These are phyloP conservation scores for Solanum clarkiae DNA, from an alignment of 257 asterid species.

Conservation along the genomic window DNA sequence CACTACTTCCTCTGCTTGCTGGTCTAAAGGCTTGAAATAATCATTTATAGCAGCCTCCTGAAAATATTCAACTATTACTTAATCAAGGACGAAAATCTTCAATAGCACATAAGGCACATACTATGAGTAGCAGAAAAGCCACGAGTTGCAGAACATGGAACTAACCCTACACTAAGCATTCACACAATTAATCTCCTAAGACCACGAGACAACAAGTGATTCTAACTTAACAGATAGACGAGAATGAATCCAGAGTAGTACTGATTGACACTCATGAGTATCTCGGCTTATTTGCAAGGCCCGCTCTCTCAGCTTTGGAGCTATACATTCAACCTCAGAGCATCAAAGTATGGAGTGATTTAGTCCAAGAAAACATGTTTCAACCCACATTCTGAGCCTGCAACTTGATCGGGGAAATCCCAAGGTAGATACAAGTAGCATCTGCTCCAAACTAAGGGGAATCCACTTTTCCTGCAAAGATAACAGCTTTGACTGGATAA, in stretches of 20 bases:
- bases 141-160: not conserved
- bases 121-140: not conserved
- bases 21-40: slow-evolving; percentile 75
- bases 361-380: not conserved
- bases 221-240: not conserved
- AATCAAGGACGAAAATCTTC: not conserved
- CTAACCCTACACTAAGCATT: not conserved
- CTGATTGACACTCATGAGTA: not conserved
- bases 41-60: slow-evolving; percentile 84
- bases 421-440: not conserved
- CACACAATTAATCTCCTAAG: not conserved
- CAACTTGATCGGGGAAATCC: not conserved
- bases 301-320: not conserved
- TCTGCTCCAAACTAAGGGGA: not conserved
- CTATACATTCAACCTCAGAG: not conserved
- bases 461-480: not conserved
- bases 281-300: not conserved
- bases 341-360: not conserved
- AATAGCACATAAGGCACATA: not conserved
- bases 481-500: not conserved
- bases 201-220: not conserved
- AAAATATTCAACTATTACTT: not conserved
- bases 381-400: not conserved
- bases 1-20: slow-evolving; percentile 63
- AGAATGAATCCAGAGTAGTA: not conserved